phyloP scores from a whole-genome alignment of 192 early-diverging fungal species.

The Entomortierella parvispora region DNA sequence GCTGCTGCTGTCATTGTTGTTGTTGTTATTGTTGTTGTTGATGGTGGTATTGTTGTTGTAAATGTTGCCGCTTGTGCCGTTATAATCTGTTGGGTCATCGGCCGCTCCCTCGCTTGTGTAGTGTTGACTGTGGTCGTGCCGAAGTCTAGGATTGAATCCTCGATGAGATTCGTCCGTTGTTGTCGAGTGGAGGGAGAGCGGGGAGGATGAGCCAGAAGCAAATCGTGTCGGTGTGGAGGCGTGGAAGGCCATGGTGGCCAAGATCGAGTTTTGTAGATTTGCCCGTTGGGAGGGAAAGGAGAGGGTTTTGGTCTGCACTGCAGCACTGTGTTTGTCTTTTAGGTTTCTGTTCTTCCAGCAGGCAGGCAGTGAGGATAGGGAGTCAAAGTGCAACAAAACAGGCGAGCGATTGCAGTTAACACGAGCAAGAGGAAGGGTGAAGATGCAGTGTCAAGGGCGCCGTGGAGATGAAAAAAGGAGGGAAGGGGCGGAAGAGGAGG shows the following conservation, averaged over 20 bases:
- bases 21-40: neutral
- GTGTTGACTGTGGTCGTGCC: constrained; percentile 5
- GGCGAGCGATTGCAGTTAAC: too few relatives aligned
- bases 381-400: too few relatives aligned
- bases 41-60: neutral
- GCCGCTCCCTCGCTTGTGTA: neutral
- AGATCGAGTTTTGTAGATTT: neutral
- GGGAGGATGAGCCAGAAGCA: neutral
- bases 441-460: neutral
- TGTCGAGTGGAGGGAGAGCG: neutral
- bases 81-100: neutral
- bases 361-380: too few relatives aligned
- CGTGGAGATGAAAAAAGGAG: constrained; percentile 15
- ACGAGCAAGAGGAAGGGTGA: too few relatives aligned
- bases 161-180: constrained; percentile 1
- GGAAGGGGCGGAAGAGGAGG: neutral
- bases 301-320: too few relatives aligned
- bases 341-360: too few relatives aligned
- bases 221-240: constrained; percentile 1
- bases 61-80: neutral
- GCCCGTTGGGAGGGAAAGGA: neutral
- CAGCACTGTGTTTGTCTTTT: too few relatives aligned
- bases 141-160: constrained; percentile 9
- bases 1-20: too few relatives aligned
- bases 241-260: neutral